Base-by-base conservation (phyloP, 768 basidiomycete species). In the Kwoniella pini region DNA sequence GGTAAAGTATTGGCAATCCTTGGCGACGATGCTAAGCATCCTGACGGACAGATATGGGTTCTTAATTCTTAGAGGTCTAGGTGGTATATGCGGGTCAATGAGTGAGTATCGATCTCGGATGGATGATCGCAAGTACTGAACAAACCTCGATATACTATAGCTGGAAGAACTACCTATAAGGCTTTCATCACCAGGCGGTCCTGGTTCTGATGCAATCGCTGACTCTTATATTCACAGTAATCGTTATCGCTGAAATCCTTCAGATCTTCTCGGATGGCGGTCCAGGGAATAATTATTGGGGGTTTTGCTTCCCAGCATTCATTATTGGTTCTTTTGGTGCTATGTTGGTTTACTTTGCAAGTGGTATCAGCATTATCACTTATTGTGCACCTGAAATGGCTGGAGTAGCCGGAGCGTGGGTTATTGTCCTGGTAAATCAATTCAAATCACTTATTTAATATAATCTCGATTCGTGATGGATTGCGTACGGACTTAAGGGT, bases 1-100 rank as follows among this genome's bases (percentile, higher is more conserved):
- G 27, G n/a, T 7, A 7, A 36, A 36, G 33, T 36, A 36, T 42
- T 11, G 9, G 9, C n/a, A 19, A 42, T 42, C 40, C n/a, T 13
- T 9, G 19, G 33, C 15, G n/a, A n/a, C 40, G 19, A 10, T 42
- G 40, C 5, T 12, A 52, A 9, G 6, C 19, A 42, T 42, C 7
- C 9, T 13, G 19, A 19, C 40, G 9, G 9, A 9, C 30, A 50
- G 48, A 33, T 80, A 84, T 51, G 79, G 76, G 0, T 75, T 86
- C 42, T 78, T 85, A 42, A 76, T 84, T 36, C 69, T 86, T 0
- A 80, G 85, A 64, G 84, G 82, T 2, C 45, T 86, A 12, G 82
- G 78, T 62, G 85, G 85, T n/a, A 62, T 77, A 79, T 82, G 78
- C 19, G 84, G 82, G 17, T 79, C 83, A 1, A 71, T 84, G 77